Evolutionary conservation across 2,329 filamentous ascomycete genomes (phyloP), one percentile per base, ranked within the genome.

Genomic region (Penicillium frequentans): DNA sequence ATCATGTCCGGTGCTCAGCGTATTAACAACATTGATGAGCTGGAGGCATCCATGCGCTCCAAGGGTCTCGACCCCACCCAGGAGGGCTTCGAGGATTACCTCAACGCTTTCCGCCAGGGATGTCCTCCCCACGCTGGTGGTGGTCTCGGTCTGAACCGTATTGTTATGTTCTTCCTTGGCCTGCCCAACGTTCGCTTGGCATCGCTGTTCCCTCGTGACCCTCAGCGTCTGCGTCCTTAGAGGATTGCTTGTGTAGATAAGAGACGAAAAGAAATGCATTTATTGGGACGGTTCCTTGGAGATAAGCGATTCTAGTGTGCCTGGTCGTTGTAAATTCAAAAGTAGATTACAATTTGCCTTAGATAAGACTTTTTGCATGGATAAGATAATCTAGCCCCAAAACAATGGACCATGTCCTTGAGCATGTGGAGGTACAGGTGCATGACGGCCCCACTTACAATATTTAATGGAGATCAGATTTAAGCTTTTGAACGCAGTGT

Each of bases 1-100:
- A 88, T 88, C 71, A 84, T 86, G 81, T 86, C 83, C 10, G 86
- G 86, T 57, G 86, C 85, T 10, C 86, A 88, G 74, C 85, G 86
- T 76, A 85, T 88, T 62, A 82, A 88, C 74, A 78, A 85, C 68
- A 79, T 83, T n/a, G 76, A 79, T 35, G 81, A 85, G 65, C 75
- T 88, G 44, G 78, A 81, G 63, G 79, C 81, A 64, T 79, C 81
- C 37, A 87, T 88, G 84, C 73, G 73, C 56, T 77, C 79, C 60
- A 83, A 86, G 68, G 84, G 84, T 35, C 77, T 88, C 46, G 81
- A 87, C 64, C 84, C 86, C 6, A 76, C 81, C 58, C 76, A 78
- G 44, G 80, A 84, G 49, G 86, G 85, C 8, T 83, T 87, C 59
- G 80, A 82, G 70, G 84, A 87, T 69, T 88, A 88, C 67, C 79